Percentiles rank a stretch among this genome's conserved stretches.
These are phyloP conservation scores for Botrytis hyacinthi DNA, from an alignment of 2,329 filamentous ascomycete species.

Conservation along the genomic window DNA sequence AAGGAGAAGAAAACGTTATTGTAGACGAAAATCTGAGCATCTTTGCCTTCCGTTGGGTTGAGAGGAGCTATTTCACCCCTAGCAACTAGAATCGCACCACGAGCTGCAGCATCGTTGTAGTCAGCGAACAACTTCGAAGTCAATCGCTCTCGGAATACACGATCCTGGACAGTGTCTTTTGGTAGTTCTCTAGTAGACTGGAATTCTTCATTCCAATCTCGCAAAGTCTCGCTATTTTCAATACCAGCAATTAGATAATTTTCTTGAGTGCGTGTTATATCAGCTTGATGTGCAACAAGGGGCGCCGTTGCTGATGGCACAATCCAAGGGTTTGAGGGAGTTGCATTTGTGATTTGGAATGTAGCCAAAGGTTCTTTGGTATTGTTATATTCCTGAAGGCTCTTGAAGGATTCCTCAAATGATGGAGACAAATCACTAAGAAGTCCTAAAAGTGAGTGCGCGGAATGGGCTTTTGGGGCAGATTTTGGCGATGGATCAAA, in stretches of 20 bases:
- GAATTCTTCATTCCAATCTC: conserved; percentile 99
- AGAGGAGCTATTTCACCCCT: conserved; percentile 88
- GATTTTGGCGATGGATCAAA: conserved; percentile 86
- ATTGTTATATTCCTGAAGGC: conserved; percentile 81
- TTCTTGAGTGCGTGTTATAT: conserved; percentile 89
- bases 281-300: conserved; percentile 70
- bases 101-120: conserved; percentile 92
- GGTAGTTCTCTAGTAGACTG: conserved; percentile 94
- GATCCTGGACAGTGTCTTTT: conserved; percentile 89
- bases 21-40: conserved; percentile 98
- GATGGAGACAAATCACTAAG: conserved; percentile 78
- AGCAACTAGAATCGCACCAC: conserved; percentile 88
- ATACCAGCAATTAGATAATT: conserved; percentile 85
- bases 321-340: conserved; percentile 88
- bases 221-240: conserved; percentile 89
- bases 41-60: conserved; percentile 87
- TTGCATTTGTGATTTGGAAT: conserved; percentile 93
- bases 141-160: conserved; percentile 90
- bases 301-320: conserved; percentile 68
- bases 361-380: conserved; percentile 84
- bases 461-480: conserved; percentile 71
- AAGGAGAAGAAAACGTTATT: conserved; percentile 99
- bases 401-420: conserved; percentile 72
- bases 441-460: conserved; percentile 83
- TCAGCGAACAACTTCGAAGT: conserved; percentile 96